These are phyloP conservation scores for Vaccinium macrocarpon DNA, from an alignment of 148 eudicot species.

Conservation along the genomic window DNA sequence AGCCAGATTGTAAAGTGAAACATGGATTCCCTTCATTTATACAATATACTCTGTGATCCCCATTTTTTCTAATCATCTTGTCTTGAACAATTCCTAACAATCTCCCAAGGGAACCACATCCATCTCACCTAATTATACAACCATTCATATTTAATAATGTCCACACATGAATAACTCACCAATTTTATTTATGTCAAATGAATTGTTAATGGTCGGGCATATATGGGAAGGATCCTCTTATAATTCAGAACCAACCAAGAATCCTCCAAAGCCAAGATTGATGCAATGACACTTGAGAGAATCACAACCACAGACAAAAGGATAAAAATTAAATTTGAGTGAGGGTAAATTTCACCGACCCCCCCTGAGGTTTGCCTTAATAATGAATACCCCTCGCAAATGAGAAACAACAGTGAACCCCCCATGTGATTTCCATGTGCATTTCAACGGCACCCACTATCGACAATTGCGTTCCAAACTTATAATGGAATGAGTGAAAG, in stretches of 20 bases:
- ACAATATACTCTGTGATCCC: too few relatives aligned
- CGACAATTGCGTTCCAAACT: too few relatives aligned
- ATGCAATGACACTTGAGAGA: not conserved
- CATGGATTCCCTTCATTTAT: not conserved
- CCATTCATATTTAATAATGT: not conserved
- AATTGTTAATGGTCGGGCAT: not conserved
- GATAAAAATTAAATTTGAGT: not conserved
- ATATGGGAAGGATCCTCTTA: not conserved
- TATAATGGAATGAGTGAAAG: too few relatives aligned
- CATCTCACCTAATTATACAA: not conserved
- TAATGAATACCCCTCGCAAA: too few relatives aligned
- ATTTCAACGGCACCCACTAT: too few relatives aligned
- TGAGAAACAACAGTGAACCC: too few relatives aligned
- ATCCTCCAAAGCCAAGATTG: not conserved
- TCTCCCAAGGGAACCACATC: not conserved
- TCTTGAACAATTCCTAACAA: not conserved
- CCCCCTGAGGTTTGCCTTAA: too few relatives aligned
- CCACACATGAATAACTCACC: not conserved
- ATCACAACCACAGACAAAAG: not conserved
- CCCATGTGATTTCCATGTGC: too few relatives aligned
- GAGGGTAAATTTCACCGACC: too few relatives aligned
- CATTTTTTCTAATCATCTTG: not conserved
- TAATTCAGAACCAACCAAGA: not conserved
- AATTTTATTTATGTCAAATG: not conserved
- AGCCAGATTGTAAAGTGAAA: not conserved